Evolutionary conservation across 2,329 filamentous ascomycete genomes (phyloP).

Genomic region (Leptographium procerum): DNA sequence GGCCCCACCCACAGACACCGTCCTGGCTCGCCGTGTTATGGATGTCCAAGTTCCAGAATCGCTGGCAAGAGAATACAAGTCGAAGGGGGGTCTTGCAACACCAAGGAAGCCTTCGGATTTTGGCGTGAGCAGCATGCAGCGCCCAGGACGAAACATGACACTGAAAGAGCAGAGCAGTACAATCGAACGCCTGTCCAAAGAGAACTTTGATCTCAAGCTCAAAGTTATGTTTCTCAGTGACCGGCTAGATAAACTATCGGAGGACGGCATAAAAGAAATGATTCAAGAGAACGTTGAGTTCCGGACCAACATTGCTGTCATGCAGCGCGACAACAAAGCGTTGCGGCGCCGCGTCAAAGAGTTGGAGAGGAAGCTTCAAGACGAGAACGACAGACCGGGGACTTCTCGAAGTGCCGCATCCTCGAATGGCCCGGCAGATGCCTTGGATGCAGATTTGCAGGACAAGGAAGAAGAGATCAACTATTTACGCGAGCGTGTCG

Average conservation of each 20-base stretch:
- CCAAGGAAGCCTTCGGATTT: conserved; percentile 41
- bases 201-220: conserved; percentile 95
- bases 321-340: conserved; percentile 83
- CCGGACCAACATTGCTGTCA: conserved; percentile 76
- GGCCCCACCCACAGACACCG: conserved; percentile 69
- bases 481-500: conserved; percentile 73
- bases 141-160: conserved; percentile 53
- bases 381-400: conserved; percentile 51
- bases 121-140: conserved; percentile 24
- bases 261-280: conserved; percentile 95
- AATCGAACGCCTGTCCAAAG: conserved; percentile 90
- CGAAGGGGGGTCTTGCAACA: conserved; percentile 55
- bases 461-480: conserved; percentile 77
- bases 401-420: conserved; percentile 46
- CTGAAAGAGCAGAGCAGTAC: conserved; percentile 96
- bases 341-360: conserved; percentile 74
- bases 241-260: conserved; percentile 81
- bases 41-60: conserved; percentile 88
- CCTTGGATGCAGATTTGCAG: conserved; percentile 47
- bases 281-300: conserved; percentile 95
- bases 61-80: conserved; percentile 74
- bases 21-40: conserved; percentile 76
- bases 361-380: conserved; percentile 66
- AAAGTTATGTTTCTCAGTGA: conserved; percentile 97
- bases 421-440: conserved; percentile 44